A percentile compares a stretch with the other conserved stretches of the same genome.
Conservation (phyloP, 1,284 basidiomycete species). For the Cutaneotrichosporon curvatum region DNA sequence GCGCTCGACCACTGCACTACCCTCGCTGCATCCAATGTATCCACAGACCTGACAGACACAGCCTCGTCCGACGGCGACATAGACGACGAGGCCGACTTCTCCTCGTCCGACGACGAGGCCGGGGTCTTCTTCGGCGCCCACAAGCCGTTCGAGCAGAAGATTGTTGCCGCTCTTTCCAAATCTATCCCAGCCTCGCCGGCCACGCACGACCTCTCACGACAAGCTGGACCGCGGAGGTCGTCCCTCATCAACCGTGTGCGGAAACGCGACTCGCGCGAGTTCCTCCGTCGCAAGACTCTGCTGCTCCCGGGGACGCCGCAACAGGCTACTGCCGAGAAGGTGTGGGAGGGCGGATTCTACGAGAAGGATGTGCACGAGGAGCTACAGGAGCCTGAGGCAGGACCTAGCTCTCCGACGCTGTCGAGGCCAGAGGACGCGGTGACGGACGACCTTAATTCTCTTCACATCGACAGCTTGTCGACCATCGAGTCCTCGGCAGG, state of each 20-base stretch:
- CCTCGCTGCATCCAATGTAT: no score
- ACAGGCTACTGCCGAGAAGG: conserved; percentile 9
- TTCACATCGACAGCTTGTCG: conserved; percentile 10
- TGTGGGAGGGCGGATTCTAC: conserved; percentile 19
- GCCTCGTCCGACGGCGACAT: not conserved
- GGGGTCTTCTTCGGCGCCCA: conserved; percentile 34
- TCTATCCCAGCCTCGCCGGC: conserved; percentile 7
- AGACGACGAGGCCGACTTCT: conserved; percentile 5
- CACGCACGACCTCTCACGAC: not conserved
- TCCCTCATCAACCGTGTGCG: conserved; percentile 11
- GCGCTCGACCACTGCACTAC: no score
- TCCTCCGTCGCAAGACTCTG: conserved; percentile 29
- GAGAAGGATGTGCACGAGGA: conserved; percentile 4
- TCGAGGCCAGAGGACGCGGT: no score
- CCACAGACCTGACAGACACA: no score
- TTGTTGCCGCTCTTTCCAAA: conserved; percentile 23
- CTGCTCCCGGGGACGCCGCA: conserved; percentile 13
- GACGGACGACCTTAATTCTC: conserved; percentile 12
- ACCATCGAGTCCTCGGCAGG: not conserved
- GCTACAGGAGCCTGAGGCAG: not conserved
- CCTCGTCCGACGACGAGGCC: conserved; percentile 24
- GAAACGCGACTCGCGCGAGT: conserved; percentile 32
- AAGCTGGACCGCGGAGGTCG: conserved; percentile 3
- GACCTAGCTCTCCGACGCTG: not conserved
- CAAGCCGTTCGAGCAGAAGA: conserved; percentile 19